These are phyloP conservation scores for Tolypocladium endophyticum DNA, from an alignment of 2,329 filamentous ascomycete species.

Conservation along the genomic window DNA sequence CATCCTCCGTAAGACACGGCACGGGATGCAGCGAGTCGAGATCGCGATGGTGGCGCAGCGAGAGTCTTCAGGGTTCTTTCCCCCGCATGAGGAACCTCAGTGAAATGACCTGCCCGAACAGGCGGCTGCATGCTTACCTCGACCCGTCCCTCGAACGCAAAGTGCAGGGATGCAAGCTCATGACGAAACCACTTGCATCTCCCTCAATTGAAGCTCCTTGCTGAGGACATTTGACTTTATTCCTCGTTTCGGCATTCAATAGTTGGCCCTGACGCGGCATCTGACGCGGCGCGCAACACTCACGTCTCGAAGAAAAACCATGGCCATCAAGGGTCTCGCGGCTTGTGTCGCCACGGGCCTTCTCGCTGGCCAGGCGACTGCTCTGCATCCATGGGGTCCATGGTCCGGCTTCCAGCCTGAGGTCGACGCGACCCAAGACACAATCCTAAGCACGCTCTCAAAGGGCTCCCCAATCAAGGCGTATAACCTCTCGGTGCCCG, in stretches of 20 bases:
- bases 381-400: not conserved
- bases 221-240: not conserved
- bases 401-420: not conserved
- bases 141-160: not conserved
- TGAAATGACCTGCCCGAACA: not conserved
- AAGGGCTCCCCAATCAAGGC: conserved; percentile 6
- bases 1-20: too few relatives aligned
- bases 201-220: not conserved
- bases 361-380: not conserved
- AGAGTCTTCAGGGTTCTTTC: not conserved
- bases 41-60: not conserved
- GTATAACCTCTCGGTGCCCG: conserved; percentile 32
- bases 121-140: not conserved
- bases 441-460: not conserved
- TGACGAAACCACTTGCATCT: not conserved
- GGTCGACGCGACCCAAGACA: not conserved
- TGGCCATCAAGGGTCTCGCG: not conserved
- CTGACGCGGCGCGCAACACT: not conserved
- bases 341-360: not conserved
- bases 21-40: not conserved
- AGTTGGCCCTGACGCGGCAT: not conserved
- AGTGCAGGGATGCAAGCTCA: not conserved
- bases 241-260: not conserved
- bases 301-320: not conserved
- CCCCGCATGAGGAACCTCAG: not conserved